These are phyloP conservation scores for Wickerhamiella occidentalis DNA, from an alignment of 805 yeast genomes.

Conservation along the genomic window DNA sequence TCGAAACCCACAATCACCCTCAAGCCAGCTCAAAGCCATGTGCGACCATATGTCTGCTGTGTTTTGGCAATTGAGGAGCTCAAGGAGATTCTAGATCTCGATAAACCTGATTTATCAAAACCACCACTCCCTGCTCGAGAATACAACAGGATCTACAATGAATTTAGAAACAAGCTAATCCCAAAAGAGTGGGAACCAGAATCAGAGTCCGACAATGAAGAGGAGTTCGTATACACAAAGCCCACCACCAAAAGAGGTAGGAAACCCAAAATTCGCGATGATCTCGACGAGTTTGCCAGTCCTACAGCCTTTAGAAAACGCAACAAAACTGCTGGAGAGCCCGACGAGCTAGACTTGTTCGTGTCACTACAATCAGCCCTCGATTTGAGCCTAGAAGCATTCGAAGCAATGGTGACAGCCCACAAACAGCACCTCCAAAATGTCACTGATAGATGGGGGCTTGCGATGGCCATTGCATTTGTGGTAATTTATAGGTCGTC, in stretches of 20 bases:
- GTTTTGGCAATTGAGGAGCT: slow-evolving; percentile 18
- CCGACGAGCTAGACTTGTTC: slow-evolving; percentile 2
- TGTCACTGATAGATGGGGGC: slow-evolving; percentile 29
- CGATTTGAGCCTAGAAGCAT: not conserved
- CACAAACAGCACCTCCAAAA: slow-evolving; percentile 23
- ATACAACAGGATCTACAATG: slow-evolving; percentile 13
- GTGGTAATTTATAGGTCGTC: slow-evolving; percentile 24
- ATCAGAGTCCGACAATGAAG: not conserved
- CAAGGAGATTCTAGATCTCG: slow-evolving; percentile 8
- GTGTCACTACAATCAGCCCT: not conserved
- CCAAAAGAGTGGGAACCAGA: not conserved
- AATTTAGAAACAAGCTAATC: slow-evolving; percentile 11
- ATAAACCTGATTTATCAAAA: slow-evolving; percentile 11
- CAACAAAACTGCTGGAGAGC: slow-evolving; percentile 7
- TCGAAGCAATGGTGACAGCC: slow-evolving; percentile 21
- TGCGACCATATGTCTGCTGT: slow-evolving; percentile 20
- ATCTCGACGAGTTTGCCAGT: not conserved
- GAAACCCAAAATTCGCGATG: slow-evolving; percentile 6
- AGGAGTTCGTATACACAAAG: not conserved
- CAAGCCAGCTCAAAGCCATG: slow-evolving; percentile 17
- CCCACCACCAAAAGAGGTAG: slow-evolving; percentile 1
- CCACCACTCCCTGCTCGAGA: slow-evolving; percentile 20
- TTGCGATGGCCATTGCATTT: slow-evolving; percentile 25
- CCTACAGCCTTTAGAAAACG: slow-evolving; percentile 1
- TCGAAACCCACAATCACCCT: slow-evolving; percentile 16